Evolutionary conservation across 805 yeast genomes (phyloP), one percentile per base, ranked within the genome.

Genomic region (Diddensiella transvaalensis): DNA sequence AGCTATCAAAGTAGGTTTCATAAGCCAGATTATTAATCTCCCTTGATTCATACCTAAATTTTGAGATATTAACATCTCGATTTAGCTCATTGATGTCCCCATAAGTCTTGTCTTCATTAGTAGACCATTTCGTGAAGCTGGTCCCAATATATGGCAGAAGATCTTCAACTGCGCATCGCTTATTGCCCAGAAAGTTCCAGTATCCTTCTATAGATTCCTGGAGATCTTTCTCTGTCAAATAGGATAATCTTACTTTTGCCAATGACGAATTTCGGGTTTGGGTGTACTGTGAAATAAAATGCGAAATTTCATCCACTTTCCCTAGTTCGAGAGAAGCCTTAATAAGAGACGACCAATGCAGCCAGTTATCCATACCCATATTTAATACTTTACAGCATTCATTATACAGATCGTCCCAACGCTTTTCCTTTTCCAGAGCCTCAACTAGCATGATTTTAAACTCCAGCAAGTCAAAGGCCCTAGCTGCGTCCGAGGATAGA

Each of bases 321-420:
- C 58, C 65, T 19, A 75, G 53, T 22, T 72, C 56, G 17, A 60
- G 57, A 0, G 74, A 72, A 2, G 89, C 68, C 40, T 70, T 66
- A 18, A 79, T 72, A 43, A 77, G 64, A 15, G 71, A 67, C 54
- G 80, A 77, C 87, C 95, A 87, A 33, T 88, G 79, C 48, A 78
- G 77, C 72, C 79, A 90, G 62, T 89, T 96, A 63, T 90, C 88
- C 47, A 85, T 75, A 6, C 71, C 63, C 21, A 74, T 66, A 3
- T 66, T 69, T 29, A 88, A 62, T 11, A 79, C 70, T 3, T 58
- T 50, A 3, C 60, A 37, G 40, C 80, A 66, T 50, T 68, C 67
- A 0, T 70, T 63, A 52, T 59, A 70, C 11, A 87, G 63, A 10
- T 58, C 51, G 0, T 67, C 66, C 77, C 80, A 80, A 2, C 71